Evolutionary conservation across 371 early-diverging fungal genomes (phyloP), one percentile per base, ranked within the genome.

Genomic region (Lichtheimia ramosa): DNA sequence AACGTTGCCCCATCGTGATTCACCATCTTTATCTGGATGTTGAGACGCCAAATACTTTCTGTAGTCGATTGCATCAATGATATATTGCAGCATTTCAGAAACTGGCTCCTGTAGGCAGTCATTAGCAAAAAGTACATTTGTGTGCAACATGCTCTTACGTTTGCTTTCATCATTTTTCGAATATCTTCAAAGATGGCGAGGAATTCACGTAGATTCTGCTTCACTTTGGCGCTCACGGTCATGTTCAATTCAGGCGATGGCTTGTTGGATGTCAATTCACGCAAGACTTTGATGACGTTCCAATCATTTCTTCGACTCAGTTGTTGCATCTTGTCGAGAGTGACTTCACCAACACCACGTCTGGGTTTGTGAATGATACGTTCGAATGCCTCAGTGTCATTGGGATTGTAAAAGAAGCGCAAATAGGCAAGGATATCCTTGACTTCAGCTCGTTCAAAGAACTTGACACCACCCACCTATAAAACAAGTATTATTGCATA

Each of bases 331-430:
- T 62, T 64, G 2, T 56, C 34, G 15, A 76, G 14, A 0, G 66
- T 64, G 1, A 59, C 79, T 14, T 74, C 74, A 1, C 87, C 87
- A 25, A 88, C 52, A 15, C 77, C 74, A 49, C 75, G 63, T 24
- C 67, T 78, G 0, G 84, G 74, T 20, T 73, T 76, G 28, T 77
- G 74, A 53, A 88, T 58, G 40, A 79, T 71, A 6, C 71, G 70
- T 12, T 59, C 68, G 6, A 81, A 70, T 1, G 84, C 79, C 3
- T 67, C 28, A 7, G 65, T 62, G 51, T 88, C 82, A 23, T 60
- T 61, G 0, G 71, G 69, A 51, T 84, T 85, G 59, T 68, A 68
- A 10, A 79, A 68, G 25, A 82, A 65, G 7, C 75, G 68, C 10
- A 87, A 53, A 48, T 84, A 81, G 6, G 71, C 65, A 42, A 81